Percentiles rank a stretch among this genome's conserved stretches.
These are phyloP conservation scores for Moringa oleifera DNA, from an alignment of 345 rosid species.

Conservation along the genomic window DNA sequence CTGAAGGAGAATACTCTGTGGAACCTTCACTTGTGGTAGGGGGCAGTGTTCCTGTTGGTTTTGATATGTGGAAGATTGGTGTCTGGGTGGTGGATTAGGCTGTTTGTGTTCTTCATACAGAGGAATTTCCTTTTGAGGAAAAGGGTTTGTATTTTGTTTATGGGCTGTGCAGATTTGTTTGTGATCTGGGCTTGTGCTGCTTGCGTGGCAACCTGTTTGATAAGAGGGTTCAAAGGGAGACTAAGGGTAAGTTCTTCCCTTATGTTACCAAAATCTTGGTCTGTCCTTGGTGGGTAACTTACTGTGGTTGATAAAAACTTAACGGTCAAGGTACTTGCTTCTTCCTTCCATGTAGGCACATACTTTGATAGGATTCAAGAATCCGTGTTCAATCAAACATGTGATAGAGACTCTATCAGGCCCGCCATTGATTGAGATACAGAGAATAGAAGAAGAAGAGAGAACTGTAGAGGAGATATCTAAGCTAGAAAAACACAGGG, in stretches of 20 bases:
- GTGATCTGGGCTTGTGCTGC: constrained; percentile 68
- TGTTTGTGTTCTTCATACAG: constrained; percentile 73
- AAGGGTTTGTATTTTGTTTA: constrained; percentile 73
- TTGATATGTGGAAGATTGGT: constrained; percentile 80
- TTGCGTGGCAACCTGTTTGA: constrained; percentile 78
- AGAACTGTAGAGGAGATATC: constrained; percentile 40
- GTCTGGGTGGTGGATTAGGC: constrained; percentile 82
- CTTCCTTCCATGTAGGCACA: constrained; percentile 85
- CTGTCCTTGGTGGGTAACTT: constrained; percentile 59
- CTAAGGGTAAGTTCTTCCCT: constrained; percentile 23
- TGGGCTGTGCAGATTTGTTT: constrained; percentile 88
- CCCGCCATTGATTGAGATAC: constrained; percentile 59
- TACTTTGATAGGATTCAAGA: constrained; percentile 93
- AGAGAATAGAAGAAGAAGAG: constrained; percentile 45
- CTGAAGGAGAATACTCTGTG: constrained; percentile 31
- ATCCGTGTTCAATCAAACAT: constrained; percentile 64
- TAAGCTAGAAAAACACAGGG: constrained; percentile 55
- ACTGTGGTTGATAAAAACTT: constrained; percentile 88
- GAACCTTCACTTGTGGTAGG: constrained; percentile 75
- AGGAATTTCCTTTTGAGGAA: constrained; percentile 70
- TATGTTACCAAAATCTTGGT: constrained; percentile 60
- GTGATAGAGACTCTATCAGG: constrained; percentile 84
- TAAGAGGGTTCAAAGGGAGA: constrained; percentile 39
- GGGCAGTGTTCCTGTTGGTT: constrained; percentile 73
- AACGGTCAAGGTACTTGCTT: constrained; percentile 75